Conservation (phyloP, 2,329 filamentous ascomycete genomes). For the Penicillium sp. region DNA sequence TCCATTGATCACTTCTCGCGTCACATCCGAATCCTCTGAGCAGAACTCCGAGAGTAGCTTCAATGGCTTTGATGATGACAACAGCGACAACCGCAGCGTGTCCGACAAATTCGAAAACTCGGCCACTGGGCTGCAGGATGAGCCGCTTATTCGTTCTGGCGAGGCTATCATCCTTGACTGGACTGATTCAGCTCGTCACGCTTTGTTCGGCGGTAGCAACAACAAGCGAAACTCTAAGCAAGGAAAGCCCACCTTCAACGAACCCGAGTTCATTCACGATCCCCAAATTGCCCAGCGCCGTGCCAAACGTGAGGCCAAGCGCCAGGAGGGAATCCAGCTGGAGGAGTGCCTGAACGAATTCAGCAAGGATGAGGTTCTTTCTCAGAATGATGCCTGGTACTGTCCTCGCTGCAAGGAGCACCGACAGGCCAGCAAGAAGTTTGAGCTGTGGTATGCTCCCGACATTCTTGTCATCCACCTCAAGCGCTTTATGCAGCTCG, state of each 20-base stretch:
- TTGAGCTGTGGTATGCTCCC: conserved; percentile 94
- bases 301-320: conserved; percentile 63
- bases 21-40: neutral
- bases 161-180: conserved; percentile 90
- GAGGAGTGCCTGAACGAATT: conserved; percentile 94
- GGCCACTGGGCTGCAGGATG: neutral
- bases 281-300: conserved; percentile 65
- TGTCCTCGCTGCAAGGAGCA: conserved; percentile 95
- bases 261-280: conserved; percentile 57
- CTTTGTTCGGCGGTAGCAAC: conserved; percentile 60
- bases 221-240: conserved; percentile 51
- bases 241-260: conserved; percentile 61
- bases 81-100: conserved; percentile 33
- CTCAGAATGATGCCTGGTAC: conserved; percentile 96
- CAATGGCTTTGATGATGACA: conserved; percentile 14
- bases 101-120: conserved; percentile 28
- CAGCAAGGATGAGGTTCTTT: conserved; percentile 88
- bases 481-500: conserved; percentile 78
- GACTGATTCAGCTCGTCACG: conserved; percentile 68
- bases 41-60: conserved; percentile 8
- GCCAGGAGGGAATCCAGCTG: conserved; percentile 75
- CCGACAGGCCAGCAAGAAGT: conserved; percentile 88
- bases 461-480: conserved; percentile 94
- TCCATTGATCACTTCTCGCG: conserved; percentile 54
- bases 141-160: conserved; percentile 51